Conservation (phyloP, 176 grass and related monocot species). For the Ensete glaucum region DNA sequence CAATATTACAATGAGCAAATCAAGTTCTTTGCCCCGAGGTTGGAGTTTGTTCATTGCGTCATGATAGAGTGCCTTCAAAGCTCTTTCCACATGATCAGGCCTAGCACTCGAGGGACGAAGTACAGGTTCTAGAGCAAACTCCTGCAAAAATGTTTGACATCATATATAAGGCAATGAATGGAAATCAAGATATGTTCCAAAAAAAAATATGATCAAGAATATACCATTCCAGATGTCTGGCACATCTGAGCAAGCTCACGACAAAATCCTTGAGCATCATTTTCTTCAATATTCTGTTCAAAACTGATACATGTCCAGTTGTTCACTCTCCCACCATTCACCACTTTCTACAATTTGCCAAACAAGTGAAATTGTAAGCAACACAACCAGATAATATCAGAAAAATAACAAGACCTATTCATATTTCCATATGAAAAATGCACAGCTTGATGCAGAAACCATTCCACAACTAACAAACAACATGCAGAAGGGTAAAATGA, state of each 20-base stretch:
- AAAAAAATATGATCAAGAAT: not conserved
- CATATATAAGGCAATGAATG: not conserved
- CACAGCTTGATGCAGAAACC: too few relatives aligned
- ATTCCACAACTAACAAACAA: not conserved
- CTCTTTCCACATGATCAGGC: constrained; percentile 75
- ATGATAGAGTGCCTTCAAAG: constrained; percentile 60
- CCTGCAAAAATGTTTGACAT: constrained; percentile 20
- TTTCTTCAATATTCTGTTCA: constrained; percentile 30
- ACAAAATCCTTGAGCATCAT: constrained; percentile 31
- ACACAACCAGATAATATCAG: not conserved
- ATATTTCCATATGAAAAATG: not conserved
- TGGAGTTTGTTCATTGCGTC: constrained; percentile 64
- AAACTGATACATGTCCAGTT: constrained; percentile 55
- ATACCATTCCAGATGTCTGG: constrained; percentile 49
- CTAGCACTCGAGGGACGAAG: constrained; percentile 54
- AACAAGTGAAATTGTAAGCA: not conserved
- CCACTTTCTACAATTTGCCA: constrained; percentile 33
- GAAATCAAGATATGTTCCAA: not conserved
- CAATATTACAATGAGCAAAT: constrained; percentile 77
- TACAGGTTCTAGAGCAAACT: constrained; percentile 68
- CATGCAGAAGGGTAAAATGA: not conserved
- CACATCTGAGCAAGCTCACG: constrained; percentile 38
- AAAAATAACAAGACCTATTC: not conserved
- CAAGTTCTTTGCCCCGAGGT: constrained; percentile 55
- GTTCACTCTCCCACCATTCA: constrained; percentile 44